phyloP scores from a whole-genome alignment of 352 stramenopile genomes.

The Elongisporangium prolatum region DNA sequence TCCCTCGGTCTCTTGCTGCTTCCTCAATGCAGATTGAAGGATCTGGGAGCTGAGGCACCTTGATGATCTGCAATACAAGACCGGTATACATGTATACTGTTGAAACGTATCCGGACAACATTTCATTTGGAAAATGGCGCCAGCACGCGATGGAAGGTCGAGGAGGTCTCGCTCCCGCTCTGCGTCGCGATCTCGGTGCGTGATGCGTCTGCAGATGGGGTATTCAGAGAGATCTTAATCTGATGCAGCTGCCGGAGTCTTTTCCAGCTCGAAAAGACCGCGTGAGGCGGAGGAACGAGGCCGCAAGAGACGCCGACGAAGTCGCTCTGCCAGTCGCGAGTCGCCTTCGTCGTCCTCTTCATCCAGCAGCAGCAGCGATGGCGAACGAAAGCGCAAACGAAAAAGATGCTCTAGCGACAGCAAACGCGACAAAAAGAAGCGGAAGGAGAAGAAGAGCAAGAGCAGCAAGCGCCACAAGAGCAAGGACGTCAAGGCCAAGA shows the following conservation, averaged over 20 bases:
- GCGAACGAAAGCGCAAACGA: constrained; percentile 17
- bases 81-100: neutral
- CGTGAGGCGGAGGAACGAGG: neutral
- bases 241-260: neutral
- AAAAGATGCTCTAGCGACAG: constrained; percentile 12
- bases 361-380: constrained; percentile 16
- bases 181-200: neutral
- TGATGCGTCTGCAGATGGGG: neutral
- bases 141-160: neutral
- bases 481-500: constrained; percentile 24
- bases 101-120: neutral
- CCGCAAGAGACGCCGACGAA: neutral
- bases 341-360: constrained; percentile 12
- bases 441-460: constrained; percentile 25
- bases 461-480: constrained; percentile 29
- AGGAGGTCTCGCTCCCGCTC: neutral
- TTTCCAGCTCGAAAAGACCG: neutral
- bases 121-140: neutral
- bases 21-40: neutral
- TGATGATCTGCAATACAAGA: neutral
- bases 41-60: neutral
- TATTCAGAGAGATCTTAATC: neutral
- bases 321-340: neutral
- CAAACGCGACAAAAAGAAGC: constrained; percentile 36
- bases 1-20: constrained; percentile 12